Evolutionary conservation across 169 alveolate genomes (phyloP).

Genomic region (Plasmodium vivax): DNA sequence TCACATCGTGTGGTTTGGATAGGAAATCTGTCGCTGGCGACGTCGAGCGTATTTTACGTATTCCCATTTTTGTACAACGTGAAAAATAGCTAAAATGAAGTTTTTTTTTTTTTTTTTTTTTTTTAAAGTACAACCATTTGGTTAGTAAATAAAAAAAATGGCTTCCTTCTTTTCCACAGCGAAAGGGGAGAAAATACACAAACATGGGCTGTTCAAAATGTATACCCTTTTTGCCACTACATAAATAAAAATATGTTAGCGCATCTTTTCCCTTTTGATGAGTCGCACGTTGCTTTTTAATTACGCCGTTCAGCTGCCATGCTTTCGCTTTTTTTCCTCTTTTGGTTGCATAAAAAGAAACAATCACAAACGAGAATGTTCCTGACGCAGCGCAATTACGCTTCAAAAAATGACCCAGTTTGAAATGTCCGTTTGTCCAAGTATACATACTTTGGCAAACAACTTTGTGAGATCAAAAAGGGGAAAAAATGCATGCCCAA

Average conservation of each 20-base stretch:
- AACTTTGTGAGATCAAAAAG: neutral
- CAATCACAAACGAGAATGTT: neutral
- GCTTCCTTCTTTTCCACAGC: neutral
- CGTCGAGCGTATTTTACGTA: neutral
- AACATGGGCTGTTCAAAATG: neutral
- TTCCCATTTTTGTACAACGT: neutral
- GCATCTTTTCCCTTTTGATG: neutral
- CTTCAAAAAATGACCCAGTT: neutral
- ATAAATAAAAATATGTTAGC: neutral
- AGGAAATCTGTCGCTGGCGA: neutral
- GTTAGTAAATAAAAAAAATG: neutral
- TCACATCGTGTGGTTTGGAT: neutral
- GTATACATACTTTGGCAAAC: neutral
- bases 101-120: neutral
- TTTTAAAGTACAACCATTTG: neutral
- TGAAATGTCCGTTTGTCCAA: neutral
- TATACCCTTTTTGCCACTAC: neutral
- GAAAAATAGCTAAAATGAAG: neutral
- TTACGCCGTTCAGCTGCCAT: neutral
- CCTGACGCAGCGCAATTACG: neutral
- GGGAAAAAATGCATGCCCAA: neutral
- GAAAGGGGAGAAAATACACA: neutral
- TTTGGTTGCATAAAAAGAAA: neutral
- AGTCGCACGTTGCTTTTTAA: neutral
- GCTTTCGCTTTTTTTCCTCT: neutral